Evolutionary conservation across 106 monocot species (phyloP), one percentile per base, ranked within the genome.

Genomic region (Allium sativum): DNA sequence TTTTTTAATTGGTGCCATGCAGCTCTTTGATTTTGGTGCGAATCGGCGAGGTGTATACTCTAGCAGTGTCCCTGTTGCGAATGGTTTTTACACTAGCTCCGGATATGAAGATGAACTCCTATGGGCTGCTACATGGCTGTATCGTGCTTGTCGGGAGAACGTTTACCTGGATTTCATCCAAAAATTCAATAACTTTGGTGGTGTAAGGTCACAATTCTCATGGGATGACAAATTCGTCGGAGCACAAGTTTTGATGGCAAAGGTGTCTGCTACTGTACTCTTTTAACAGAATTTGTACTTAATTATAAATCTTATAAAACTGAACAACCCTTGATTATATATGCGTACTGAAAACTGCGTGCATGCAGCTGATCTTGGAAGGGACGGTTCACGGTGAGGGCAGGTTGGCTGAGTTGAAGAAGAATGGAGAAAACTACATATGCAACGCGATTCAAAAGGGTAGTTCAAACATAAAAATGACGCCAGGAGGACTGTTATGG

Each of bases 191-290:
- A 65, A 46, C 52, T 69, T 65, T 0, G 86, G 86, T 52, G 75
- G 75, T 47, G 64, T 65, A 41, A 71, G 72, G 9, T 51, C 70
- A 1, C 17, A 43, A n/a, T 86, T 86, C 78, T 68, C 75, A 4
- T 86, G 81, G 86, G 81, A 86, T 16, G 78, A 86, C 68, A 86
- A 86, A 62, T 78, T 44, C 58, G 50, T 72, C n/a, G 86, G 86
- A 10, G 82, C 53, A 21, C 86, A 86, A 46, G 47, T 54, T 45
- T 72, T 86, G 7, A 70, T 82, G 45, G 19, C 71, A 40, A 72
- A 72, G 65, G 77, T 63, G 31, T 2, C 5, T 31, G 31, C 2
- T 31, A 31, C n/a, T n/a, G n/a, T n/a, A n/a, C n/a, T 31, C 31
- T 31, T 31, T 31, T 31, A 0, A 31, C 31, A 3, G 5, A 31